These are phyloP conservation scores for Fusarium piperis DNA, from an alignment of 2,329 filamentous ascomycete genomes.

Conservation along the genomic window DNA sequence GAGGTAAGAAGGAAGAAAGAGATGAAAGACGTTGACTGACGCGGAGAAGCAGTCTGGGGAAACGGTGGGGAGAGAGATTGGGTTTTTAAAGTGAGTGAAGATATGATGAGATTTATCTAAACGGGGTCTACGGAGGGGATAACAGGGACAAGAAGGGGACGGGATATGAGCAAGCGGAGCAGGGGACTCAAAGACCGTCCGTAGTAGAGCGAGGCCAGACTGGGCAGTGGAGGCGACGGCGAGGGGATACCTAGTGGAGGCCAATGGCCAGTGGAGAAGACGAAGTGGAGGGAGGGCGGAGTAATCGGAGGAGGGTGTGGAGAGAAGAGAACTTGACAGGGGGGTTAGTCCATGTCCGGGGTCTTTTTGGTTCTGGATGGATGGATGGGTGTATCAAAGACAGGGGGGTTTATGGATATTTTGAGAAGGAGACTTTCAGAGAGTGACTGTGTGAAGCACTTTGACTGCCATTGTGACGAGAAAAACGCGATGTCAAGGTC, in stretches of 20 bases:
- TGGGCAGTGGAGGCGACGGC: conserved; percentile 15
- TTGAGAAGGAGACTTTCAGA: conserved; percentile 5
- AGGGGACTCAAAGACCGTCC: conserved; percentile 15
- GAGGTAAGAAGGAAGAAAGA: background rate
- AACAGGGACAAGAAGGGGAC: conserved; percentile 8
- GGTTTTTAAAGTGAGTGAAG: conserved; percentile 38
- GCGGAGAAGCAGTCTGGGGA: conserved; percentile 27
- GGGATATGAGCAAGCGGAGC: conserved; percentile 2
- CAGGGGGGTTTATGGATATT: conserved; percentile 24
- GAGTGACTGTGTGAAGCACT: background rate
- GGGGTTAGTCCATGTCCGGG: conserved; percentile 18
- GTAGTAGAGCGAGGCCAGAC: background rate
- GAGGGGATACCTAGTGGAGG: conserved; percentile 11
- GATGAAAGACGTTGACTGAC: conserved; percentile 5
- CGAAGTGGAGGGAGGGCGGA: conserved; percentile 38
- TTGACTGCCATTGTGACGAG: background rate
- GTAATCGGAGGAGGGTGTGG: conserved; percentile 31
- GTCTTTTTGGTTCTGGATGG: conserved; percentile 29
- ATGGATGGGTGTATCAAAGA: conserved; percentile 9
- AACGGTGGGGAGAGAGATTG: conserved; percentile 30
- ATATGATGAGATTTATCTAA: conserved; percentile 22
- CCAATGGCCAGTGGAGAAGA: conserved; percentile 15
- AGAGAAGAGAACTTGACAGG: conserved; percentile 21
- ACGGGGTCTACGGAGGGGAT: conserved; percentile 19
- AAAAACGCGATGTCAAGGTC: conserved; percentile 5